phyloP scores from a whole-genome alignment of 495 filamentous ascomycete species.

The Pseudevernia furfuracea region DNA sequence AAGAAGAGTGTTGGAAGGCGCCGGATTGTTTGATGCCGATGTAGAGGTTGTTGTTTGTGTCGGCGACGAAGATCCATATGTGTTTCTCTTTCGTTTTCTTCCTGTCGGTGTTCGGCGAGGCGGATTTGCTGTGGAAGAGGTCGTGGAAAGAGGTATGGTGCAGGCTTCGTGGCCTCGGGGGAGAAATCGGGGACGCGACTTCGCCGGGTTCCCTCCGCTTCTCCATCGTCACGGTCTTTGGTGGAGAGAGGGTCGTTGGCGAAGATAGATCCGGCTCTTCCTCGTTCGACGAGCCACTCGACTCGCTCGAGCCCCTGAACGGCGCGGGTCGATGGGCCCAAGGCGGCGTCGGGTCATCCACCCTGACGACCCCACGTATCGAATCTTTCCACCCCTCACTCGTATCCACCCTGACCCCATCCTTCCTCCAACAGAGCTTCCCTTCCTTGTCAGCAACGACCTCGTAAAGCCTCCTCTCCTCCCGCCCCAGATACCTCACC shows the following conservation, averaged over 20 bases:
- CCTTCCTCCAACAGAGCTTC: conserved; percentile 71
- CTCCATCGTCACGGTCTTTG: not conserved
- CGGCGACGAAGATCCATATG: conserved; percentile 43
- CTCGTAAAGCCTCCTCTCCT: conserved; percentile 65
- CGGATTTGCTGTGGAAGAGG: conserved; percentile 5
- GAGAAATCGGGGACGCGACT: not conserved
- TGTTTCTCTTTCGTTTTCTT: conserved; percentile 15
- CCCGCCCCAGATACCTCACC: conserved; percentile 64
- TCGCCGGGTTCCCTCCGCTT: not conserved
- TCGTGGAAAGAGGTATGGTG: conserved; percentile 6
- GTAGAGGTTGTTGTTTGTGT: conserved; percentile 80
- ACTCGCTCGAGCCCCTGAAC: conserved; percentile 19
- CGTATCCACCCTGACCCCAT: conserved; percentile 67
- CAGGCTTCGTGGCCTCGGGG: not conserved
- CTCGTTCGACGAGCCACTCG: conserved; percentile 13
- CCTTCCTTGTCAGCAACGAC: conserved; percentile 62
- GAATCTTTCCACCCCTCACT: conserved; percentile 69
- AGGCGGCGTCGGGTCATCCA: conserved; percentile 51
- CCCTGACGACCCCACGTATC: conserved; percentile 64
- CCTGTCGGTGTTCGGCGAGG: conserved; percentile 1
- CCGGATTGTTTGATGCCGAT: conserved; percentile 85
- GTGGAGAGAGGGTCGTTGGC: not conserved
- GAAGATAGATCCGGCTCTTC: conserved; percentile 4
- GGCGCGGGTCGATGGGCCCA: conserved; percentile 30
- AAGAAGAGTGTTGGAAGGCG: conserved; percentile 84